A percentile compares a stretch with the other conserved stretches of the same genome.
Evolutionary conservation across 306 rosid genomes (phyloP).

Genomic region (Vachellia collinsii): DNA sequence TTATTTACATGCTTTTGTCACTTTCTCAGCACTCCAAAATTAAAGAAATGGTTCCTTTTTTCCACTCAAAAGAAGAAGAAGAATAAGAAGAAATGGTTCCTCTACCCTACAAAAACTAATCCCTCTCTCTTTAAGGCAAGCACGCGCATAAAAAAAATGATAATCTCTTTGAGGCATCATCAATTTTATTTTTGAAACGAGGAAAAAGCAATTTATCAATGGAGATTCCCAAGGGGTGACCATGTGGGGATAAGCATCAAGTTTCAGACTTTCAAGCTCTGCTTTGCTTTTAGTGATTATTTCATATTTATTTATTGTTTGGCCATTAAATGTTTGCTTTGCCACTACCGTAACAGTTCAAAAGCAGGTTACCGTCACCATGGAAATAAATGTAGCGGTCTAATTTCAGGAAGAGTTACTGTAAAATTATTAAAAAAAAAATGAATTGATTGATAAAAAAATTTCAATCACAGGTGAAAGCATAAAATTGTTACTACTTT

Average conservation of each 20-base stretch:
- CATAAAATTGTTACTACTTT: no score
- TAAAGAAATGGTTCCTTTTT: not conserved
- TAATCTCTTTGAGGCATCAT: slow-evolving; percentile 33
- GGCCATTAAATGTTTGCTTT: slow-evolving; percentile 34
- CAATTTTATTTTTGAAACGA: slow-evolving; percentile 27
- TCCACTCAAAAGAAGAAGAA: not conserved
- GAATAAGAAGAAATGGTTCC: not conserved
- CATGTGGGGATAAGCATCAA: slow-evolving; percentile 55
- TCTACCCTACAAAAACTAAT: not conserved
- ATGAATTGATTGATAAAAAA: no score
- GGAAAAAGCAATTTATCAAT: slow-evolving; percentile 40
- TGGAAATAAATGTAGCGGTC: no score
- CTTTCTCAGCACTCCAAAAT: not conserved
- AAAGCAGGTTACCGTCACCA: no score
- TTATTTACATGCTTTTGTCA: no score
- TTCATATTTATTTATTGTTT: not conserved
- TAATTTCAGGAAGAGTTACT: no score
- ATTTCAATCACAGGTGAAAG: no score
- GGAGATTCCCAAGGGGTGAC: slow-evolving; percentile 54
- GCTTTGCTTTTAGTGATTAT: slow-evolving; percentile 10
- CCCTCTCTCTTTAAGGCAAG: slow-evolving; percentile 28
- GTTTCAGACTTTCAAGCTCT: slow-evolving; percentile 45
- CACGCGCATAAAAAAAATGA: slow-evolving; percentile 43
- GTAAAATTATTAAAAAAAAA: no score
- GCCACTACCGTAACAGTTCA: not conserved